A percentile compares a stretch with the other conserved stretches of the same genome.
phyloP scores from a whole-genome alignment of 139 green algal genomes.

The Picochlorum sp. region DNA sequence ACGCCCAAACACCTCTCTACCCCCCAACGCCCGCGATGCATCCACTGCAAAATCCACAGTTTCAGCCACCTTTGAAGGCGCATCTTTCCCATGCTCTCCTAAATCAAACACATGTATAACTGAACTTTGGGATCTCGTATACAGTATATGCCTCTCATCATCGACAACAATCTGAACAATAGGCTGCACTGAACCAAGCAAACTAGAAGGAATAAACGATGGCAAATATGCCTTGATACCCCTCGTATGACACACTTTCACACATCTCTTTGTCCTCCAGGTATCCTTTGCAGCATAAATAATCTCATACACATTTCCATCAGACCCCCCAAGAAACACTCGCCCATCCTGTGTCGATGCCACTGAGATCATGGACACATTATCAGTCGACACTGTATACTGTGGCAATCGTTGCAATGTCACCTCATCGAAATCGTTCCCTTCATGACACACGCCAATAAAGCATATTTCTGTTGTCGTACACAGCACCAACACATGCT shows the following conservation, averaged over 20 bases:
- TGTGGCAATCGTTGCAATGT: slow-evolving; percentile 70
- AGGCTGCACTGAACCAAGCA: slow-evolving; percentile 38
- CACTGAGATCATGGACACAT: slow-evolving; percentile 70
- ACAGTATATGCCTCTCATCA: slow-evolving; percentile 71
- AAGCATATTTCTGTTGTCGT: slow-evolving; percentile 86
- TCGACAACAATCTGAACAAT: slow-evolving; percentile 73
- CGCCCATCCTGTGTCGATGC: slow-evolving; percentile 43
- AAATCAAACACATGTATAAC: slow-evolving; percentile 82
- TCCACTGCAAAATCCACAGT: slow-evolving; percentile 47
- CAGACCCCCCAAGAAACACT: slow-evolving; percentile 85
- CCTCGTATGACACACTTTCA: slow-evolving; percentile 56
- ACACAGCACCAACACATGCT: slow-evolving; percentile 84
- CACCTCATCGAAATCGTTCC: slow-evolving; percentile 36
- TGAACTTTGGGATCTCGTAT: slow-evolving; percentile 56
- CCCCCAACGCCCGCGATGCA: slow-evolving; percentile 8
- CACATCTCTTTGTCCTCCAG: slow-evolving; percentile 64
- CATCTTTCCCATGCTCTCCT: slow-evolving; percentile 43
- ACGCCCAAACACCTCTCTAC: slow-evolving; percentile 55
- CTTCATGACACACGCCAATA: slow-evolving; percentile 65
- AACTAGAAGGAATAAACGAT: slow-evolving; percentile 55
- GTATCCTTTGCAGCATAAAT: slow-evolving; percentile 54
- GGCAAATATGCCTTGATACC: slow-evolving; percentile 51
- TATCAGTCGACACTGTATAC: slow-evolving; percentile 74
- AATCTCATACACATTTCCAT: slow-evolving; percentile 92
- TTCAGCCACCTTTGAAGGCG: slow-evolving; percentile 56